phyloP scores from a whole-genome alignment of 2,329 filamentous ascomycete species.

The Arthrocladium fulminans region DNA sequence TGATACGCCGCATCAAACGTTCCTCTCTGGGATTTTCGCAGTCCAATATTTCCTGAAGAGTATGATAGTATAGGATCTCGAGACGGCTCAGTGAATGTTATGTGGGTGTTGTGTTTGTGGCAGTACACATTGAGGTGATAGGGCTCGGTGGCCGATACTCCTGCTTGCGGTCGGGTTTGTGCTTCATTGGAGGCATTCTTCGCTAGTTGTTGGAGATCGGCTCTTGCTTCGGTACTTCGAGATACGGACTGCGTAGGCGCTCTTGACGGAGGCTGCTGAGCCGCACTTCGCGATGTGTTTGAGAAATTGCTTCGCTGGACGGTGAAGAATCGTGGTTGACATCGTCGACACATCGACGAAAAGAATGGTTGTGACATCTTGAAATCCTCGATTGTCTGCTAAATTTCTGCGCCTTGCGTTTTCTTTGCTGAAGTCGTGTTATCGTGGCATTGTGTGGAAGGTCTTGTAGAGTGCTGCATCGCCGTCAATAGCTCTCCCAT shows the following conservation, averaged over 20 bases:
- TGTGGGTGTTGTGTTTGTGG: slow-evolving; percentile 89
- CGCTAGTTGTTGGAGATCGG: slow-evolving; percentile 4
- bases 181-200: slow-evolving; percentile 14
- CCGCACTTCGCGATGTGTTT: neutral
- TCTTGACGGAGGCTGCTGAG: neutral
- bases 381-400: neutral
- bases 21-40: slow-evolving; percentile 69
- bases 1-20: slow-evolving; percentile 91
- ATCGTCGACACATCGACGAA: slow-evolving; percentile 19
- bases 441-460: neutral
- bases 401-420: neutral
- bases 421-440: neutral
- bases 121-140: slow-evolving; percentile 82
- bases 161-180: slow-evolving; percentile 9
- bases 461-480: no score
- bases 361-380: slow-evolving; percentile 15
- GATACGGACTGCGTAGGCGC: neutral
- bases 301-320: slow-evolving; percentile 8
- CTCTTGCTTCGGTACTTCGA: neutral
- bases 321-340: slow-evolving; percentile 10
- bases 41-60: slow-evolving; percentile 82
- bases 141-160: slow-evolving; percentile 41
- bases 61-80: slow-evolving; percentile 70
- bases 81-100: slow-evolving; percentile 79
- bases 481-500: no score